These are phyloP conservation scores for Puccinia polysora DNA, from an alignment of 1,284 basidiomycete genomes.

Conservation along the genomic window DNA sequence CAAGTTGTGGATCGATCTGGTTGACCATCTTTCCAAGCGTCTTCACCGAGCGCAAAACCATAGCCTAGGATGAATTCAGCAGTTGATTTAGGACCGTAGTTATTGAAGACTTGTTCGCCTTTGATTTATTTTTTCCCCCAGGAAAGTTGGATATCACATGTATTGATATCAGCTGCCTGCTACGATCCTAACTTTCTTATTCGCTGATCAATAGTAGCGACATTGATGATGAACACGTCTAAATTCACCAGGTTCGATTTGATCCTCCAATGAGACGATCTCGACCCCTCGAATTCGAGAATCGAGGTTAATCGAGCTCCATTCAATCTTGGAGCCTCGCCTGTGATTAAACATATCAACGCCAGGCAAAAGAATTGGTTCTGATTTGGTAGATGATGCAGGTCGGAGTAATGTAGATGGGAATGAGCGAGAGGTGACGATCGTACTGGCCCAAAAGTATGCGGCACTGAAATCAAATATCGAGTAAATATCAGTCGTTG, in stretches of 20 bases:
- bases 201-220: not conserved
- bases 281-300: not conserved
- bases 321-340: conserved; percentile 26
- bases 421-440: conserved; percentile 31
- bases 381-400: not conserved
- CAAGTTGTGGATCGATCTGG: too few species aligned
- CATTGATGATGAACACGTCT: not conserved
- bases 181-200: not conserved
- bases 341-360: conserved; percentile 37
- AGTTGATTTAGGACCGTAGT: conserved; percentile 38
- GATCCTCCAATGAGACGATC: conserved; percentile 18
- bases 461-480: conserved; percentile 7
- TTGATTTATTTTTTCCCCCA: too few species aligned
- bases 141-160: not conserved
- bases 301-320: not conserved
- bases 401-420: conserved; percentile 7
- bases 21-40: conserved; percentile 24
- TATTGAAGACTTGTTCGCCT: conserved; percentile 42
- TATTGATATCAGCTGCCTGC: not conserved
- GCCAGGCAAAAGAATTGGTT: conserved; percentile 35
- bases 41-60: conserved; percentile 22
- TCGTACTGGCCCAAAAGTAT: conserved; percentile 39
- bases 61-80: conserved; percentile 42
- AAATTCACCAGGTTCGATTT: conserved; percentile 7
- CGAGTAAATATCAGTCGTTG: not conserved